Conservation (phyloP, 208 protist genomes). For the Angomonas deanei region DNA sequence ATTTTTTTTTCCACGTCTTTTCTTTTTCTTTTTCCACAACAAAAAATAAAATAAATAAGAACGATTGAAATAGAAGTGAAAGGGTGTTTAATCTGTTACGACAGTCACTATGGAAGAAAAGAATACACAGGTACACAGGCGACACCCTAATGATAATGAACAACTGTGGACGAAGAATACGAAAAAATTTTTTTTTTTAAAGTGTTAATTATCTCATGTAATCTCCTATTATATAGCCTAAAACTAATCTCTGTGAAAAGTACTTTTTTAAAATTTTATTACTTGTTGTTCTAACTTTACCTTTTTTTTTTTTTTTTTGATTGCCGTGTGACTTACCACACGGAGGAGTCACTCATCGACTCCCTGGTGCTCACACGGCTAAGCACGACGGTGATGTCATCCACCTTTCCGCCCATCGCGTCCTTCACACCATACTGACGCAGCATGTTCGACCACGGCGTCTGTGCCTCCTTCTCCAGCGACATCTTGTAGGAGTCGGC, state of each 20-base stretch:
- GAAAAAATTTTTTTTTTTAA: no score
- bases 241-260: neutral
- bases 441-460: conserved; percentile 83
- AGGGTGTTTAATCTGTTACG: neutral
- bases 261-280: neutral
- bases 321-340: conserved; percentile 28
- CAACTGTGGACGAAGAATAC: no score
- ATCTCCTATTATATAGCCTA: neutral
- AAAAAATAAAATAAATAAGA: no score
- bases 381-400: conserved; percentile 89
- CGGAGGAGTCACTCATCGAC: conserved; percentile 50
- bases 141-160: no score
- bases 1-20: conserved; percentile 3
- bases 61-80: no score
- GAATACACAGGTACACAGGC: neutral
- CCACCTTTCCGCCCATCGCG: conserved; percentile 83
- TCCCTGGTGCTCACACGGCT: conserved; percentile 80
- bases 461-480: conserved; percentile 52
- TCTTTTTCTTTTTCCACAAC: conserved; percentile 4
- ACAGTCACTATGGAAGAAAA: neutral
- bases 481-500: conserved; percentile 74
- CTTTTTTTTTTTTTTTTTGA: neutral
- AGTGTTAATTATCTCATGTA: neutral
- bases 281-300: neutral
- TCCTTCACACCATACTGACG: conserved; percentile 59